phyloP scores from a whole-genome alignment of 2,329 filamentous ascomycete species.

The Trichoderma guizhouense region DNA sequence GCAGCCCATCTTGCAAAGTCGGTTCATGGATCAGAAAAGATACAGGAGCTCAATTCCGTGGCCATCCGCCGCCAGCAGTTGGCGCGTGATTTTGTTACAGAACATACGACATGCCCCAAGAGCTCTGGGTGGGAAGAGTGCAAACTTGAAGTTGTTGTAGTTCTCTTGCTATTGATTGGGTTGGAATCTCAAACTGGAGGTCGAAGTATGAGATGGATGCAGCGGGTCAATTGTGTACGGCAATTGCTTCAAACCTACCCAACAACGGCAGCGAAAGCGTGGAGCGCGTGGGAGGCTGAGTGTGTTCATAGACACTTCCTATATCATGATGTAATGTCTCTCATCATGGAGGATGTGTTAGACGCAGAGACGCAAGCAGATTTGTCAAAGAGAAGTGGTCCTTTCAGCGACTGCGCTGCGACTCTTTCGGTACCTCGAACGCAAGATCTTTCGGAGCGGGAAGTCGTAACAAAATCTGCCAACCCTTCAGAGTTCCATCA shows the following conservation, averaged over 20 bases:
- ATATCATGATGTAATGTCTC: not conserved
- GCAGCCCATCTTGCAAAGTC: not conserved
- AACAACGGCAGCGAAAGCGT: not conserved
- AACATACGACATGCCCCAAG: not conserved
- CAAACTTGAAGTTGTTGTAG: not conserved
- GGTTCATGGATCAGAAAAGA: not conserved
- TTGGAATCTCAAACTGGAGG: not conserved
- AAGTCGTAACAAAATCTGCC: not conserved
- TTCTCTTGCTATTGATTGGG: not conserved
- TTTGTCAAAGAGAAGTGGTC: not conserved
- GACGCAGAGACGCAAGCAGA: not conserved
- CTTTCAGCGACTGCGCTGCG: not conserved
- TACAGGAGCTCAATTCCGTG: not conserved
- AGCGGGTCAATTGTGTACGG: not conserved
- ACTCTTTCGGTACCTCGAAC: not conserved
- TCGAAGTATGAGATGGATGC: slow-evolving; percentile 1
- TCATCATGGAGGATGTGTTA: not conserved
- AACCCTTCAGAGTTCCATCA: not conserved
- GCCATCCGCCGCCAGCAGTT: not conserved
- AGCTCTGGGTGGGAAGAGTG: not conserved
- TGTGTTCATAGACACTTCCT: not conserved
- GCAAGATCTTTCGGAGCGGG: not conserved
- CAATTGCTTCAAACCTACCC: not conserved
- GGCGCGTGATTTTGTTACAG: not conserved
- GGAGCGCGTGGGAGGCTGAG: not conserved